Evolutionary conservation across 1,139 yeast species (phyloP).

Genomic region (Debaryomyces psychrophilus): DNA sequence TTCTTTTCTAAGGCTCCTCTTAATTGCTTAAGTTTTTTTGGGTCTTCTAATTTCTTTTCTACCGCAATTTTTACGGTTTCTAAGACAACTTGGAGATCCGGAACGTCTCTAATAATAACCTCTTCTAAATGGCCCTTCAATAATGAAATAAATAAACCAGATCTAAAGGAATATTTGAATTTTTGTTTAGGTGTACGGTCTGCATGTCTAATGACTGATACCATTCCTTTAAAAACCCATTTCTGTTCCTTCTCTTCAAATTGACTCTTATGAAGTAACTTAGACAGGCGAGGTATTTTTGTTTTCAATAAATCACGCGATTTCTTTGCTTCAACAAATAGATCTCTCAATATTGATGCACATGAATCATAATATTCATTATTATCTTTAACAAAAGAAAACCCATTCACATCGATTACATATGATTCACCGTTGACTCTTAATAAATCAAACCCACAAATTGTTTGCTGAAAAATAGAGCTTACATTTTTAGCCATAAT

Average conservation of each 20-base stretch:
- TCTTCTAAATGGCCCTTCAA: constrained; percentile 95
- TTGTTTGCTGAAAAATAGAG: constrained; percentile 83
- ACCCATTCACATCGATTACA: constrained; percentile 98
- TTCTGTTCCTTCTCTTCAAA: constrained; percentile 86
- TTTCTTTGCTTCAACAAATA: constrained; percentile 65
- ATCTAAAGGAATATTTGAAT: constrained; percentile 90
- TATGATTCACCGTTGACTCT: constrained; percentile 87
- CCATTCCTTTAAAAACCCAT: constrained; percentile 96
- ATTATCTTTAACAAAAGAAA: constrained; percentile 95
- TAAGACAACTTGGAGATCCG: constrained; percentile 81
- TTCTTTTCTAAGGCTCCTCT: constrained; percentile 87
- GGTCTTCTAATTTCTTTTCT: constrained; percentile 77
- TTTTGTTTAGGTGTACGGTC: constrained; percentile 99
- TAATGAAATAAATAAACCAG: constrained; percentile 82
- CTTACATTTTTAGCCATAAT: constrained; percentile 80
- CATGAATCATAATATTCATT: constrained; percentile 82
- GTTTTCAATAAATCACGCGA: constrained; percentile 45
- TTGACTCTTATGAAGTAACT: constrained; percentile 41
- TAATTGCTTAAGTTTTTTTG: constrained; percentile 71
- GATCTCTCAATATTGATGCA: constrained; percentile 72
- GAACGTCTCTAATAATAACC: constrained; percentile 88
- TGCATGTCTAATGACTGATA: constrained; percentile 92
- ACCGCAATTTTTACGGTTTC: constrained; percentile 84
- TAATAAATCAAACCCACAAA: constrained; percentile 94
- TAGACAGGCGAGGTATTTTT: constrained; percentile 42